These are phyloP conservation scores for Talaromyces atroroseus DNA, from an alignment of 2,329 filamentous ascomycete species.

Conservation along the genomic window DNA sequence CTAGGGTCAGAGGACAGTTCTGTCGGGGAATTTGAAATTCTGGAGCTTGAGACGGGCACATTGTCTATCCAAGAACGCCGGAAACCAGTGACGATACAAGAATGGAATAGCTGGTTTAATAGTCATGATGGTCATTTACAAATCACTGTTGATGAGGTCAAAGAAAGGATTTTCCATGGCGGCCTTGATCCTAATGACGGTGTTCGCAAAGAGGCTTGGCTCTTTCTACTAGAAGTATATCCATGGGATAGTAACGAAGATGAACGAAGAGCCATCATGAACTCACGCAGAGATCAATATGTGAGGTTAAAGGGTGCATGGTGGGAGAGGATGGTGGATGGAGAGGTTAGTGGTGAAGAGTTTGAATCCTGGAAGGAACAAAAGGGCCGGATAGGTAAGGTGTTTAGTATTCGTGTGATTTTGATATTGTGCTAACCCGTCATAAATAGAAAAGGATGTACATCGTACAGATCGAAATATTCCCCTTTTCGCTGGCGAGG, in stretches of 20 bases:
- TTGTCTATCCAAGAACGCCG: conserved; percentile 71
- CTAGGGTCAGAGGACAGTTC: conserved; percentile 91
- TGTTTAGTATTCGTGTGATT: not conserved
- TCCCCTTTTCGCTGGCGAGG: conserved; percentile 92
- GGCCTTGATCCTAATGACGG: conserved; percentile 84
- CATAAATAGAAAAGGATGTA: conserved; percentile 83
- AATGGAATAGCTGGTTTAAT: conserved; percentile 93
- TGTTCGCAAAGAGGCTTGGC: conserved; percentile 92
- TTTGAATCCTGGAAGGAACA: conserved; percentile 98
- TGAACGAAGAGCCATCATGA: conserved; percentile 75
- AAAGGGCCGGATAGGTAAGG: conserved; percentile 81
- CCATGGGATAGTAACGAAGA: conserved; percentile 87
- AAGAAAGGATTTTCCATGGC: conserved; percentile 95
- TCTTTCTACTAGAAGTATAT: conserved; percentile 86
- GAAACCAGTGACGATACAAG: conserved; percentile 69
- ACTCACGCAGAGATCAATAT: conserved; percentile 86
- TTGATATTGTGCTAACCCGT: conserved; percentile 1
- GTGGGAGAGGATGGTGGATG: conserved; percentile 91
- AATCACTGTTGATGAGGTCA: conserved; percentile 84
- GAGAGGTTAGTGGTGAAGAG: conserved; percentile 71
- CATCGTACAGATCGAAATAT: conserved; percentile 94
- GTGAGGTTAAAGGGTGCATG: conserved; percentile 87
- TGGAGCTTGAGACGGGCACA: conserved; percentile 70
- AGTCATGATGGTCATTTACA: conserved; percentile 64
- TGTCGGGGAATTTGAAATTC: conserved; percentile 90